Evolutionary conservation across 352 stramenopile species (phyloP).

Genomic region (Globisporangium middletonii): DNA sequence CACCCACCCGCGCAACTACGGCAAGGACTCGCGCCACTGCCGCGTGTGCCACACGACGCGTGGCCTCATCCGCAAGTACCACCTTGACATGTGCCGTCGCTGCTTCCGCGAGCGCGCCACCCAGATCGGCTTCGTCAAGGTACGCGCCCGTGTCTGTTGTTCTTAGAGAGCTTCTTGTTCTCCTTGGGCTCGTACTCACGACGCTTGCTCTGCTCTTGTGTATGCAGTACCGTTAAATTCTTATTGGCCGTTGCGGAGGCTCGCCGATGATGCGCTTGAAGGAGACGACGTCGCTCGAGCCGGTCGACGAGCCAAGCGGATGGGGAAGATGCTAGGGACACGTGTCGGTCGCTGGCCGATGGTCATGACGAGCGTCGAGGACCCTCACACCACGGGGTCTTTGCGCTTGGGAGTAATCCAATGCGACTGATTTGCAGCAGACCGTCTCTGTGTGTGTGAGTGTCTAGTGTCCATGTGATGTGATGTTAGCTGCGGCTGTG

Average conservation of each 20-base stretch:
- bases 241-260: slow-evolving; percentile 31
- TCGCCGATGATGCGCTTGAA: slow-evolving; percentile 4
- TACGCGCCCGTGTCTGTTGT: slow-evolving; percentile 19
- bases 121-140: slow-evolving; percentile 95
- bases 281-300: slow-evolving; percentile 3
- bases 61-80: slow-evolving; percentile 95
- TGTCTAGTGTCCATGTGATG: background rate
- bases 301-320: slow-evolving; percentile 19
- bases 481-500: too few relatives aligned
- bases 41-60: slow-evolving; percentile 88
- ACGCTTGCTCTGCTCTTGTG: slow-evolving; percentile 10
- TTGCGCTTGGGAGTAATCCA: slow-evolving; percentile 29
- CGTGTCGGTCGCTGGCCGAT: slow-evolving; percentile 22
- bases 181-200: background rate
- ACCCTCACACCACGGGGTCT: slow-evolving; percentile 11
- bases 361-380: slow-evolving; percentile 15
- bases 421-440: slow-evolving; percentile 53
- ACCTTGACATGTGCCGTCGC: slow-evolving; percentile 94
- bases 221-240: slow-evolving; percentile 61
- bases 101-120: slow-evolving; percentile 94
- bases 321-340: slow-evolving; percentile 46
- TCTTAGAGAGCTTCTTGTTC: too few relatives aligned
- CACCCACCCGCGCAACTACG: slow-evolving; percentile 83
- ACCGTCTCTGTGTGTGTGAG: background rate
- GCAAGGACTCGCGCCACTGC: slow-evolving; percentile 89